These are phyloP conservation scores for Yarrowia deformans DNA, from an alignment of 805 yeast genomes.

Conservation along the genomic window DNA sequence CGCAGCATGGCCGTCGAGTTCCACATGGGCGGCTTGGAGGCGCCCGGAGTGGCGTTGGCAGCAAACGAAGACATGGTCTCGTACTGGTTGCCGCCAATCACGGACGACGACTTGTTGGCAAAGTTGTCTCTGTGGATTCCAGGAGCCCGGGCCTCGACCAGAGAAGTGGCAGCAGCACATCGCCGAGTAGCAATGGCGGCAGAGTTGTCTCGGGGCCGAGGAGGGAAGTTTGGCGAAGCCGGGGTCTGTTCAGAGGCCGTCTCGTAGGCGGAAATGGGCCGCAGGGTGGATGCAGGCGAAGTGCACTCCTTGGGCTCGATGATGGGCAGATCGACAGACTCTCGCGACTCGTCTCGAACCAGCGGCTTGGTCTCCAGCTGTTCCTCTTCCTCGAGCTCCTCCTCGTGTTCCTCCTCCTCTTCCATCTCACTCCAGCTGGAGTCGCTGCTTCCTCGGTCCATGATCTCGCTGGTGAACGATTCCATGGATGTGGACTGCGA, in stretches of 20 bases:
- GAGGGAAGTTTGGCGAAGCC: conserved; percentile 15
- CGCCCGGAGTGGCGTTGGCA: conserved; percentile 19
- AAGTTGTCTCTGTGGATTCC: background rate
- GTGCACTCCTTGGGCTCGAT: conserved; percentile 5
- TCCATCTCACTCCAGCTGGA: conserved; percentile 25
- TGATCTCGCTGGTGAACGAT: conserved; percentile 20
- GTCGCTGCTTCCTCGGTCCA: conserved; percentile 29
- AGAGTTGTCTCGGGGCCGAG: conserved; percentile 27
- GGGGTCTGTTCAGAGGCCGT: conserved; percentile 11
- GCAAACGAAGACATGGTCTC: conserved; percentile 11
- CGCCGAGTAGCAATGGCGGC: conserved; percentile 21
- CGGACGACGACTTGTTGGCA: conserved; percentile 22
- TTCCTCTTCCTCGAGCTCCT: conserved; percentile 1
- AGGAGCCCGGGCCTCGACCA: conserved; percentile 10
- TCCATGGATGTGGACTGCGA: conserved; percentile 34
- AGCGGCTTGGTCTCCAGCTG: conserved; percentile 19
- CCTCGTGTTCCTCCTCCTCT: conserved; percentile 6
- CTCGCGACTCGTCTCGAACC: background rate
- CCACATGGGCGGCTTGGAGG: background rate
- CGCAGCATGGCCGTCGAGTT: conserved; percentile 33
- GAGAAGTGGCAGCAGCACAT: conserved; percentile 11
- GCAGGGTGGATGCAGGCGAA: conserved; percentile 20
- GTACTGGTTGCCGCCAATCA: conserved; percentile 37
- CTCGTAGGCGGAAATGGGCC: conserved; percentile 15
- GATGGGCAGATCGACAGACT: background rate